A percentile compares a stretch with the other conserved stretches of the same genome.
Conservation (phyloP, 225 moss, liverwort and hornwort species). For the Climacium dendroides region DNA sequence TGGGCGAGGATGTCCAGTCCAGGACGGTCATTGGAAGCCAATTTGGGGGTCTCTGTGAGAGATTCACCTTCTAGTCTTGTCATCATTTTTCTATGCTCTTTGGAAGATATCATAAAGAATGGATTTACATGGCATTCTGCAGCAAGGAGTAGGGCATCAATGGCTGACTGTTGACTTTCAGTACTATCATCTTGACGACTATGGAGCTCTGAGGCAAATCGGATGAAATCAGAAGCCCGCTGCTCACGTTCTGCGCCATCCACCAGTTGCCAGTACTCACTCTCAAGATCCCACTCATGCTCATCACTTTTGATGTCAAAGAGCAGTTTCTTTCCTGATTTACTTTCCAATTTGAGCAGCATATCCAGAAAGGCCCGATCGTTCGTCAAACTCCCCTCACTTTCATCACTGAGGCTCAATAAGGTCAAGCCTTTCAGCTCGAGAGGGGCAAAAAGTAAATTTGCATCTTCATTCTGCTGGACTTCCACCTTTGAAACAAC, state of each 20-base stretch:
- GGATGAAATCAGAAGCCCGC: constrained; percentile 68
- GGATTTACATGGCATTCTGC: constrained; percentile 93
- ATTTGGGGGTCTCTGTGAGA: not conserved
- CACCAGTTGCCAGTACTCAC: constrained; percentile 79
- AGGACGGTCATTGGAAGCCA: not conserved
- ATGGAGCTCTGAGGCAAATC: constrained; percentile 72
- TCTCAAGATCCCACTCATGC: constrained; percentile 61
- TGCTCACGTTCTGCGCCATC: constrained; percentile 71
- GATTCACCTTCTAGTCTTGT: constrained; percentile 8
- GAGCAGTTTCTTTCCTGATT: constrained; percentile 37
- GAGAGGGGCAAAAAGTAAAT: constrained; percentile 59
- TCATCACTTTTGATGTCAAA: constrained; percentile 57
- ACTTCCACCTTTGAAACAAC: constrained; percentile 43
- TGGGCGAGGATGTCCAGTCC: constrained; percentile 33
- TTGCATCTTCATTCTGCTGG: constrained; percentile 48
- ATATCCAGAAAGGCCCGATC: constrained; percentile 23
- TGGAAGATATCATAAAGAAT: constrained; percentile 73
- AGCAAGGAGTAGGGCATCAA: constrained; percentile 86
- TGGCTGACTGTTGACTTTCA: constrained; percentile 75
- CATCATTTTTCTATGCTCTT: constrained; percentile 47
- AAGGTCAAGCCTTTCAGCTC: constrained; percentile 56
- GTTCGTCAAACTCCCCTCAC: constrained; percentile 39
- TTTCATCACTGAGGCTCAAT: constrained; percentile 49
- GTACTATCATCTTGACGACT: constrained; percentile 41
- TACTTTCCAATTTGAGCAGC: constrained; percentile 37